Conservation (phyloP, 192 early-diverging fungal species). For the Backusella sp. region DNA sequence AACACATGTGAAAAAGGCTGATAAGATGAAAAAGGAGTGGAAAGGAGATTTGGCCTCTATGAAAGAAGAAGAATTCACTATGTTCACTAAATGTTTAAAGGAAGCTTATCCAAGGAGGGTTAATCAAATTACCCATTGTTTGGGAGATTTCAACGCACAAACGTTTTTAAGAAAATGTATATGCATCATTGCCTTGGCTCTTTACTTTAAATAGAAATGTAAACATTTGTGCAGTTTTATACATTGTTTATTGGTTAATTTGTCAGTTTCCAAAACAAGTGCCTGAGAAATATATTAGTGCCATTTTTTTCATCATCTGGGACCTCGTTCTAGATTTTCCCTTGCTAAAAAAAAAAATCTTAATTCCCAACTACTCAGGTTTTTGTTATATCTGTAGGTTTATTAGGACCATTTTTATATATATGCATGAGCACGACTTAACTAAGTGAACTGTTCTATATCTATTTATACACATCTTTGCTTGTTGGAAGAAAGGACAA, state of each 20-base stretch:
- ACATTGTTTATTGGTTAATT: not conserved
- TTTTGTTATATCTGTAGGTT: not conserved
- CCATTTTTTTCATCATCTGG: not conserved
- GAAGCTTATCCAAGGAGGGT: not conserved
- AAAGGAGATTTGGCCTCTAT: not conserved
- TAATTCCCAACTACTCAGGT: not conserved
- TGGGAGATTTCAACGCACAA: not conserved
- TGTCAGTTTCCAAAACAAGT: not conserved
- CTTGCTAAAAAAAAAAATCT: not conserved
- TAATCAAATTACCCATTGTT: not conserved
- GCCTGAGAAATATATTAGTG: not conserved
- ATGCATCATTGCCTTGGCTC: not conserved
- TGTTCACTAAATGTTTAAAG: not conserved
- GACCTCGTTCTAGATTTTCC: not conserved
- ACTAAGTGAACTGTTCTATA: not conserved
- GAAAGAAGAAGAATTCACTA: not conserved
- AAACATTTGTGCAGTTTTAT: not conserved
- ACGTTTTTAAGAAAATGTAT: not conserved
- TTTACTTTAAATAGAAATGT: not conserved
- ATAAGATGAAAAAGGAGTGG: not conserved
- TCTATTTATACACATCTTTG: not conserved
- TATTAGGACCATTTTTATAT: not conserved
- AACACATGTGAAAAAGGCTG: not conserved
- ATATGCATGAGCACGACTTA: slow-evolving; percentile 1
- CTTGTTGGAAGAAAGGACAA: not conserved